Conservation (phyloP, 371 early-diverging fungal species). For the Apophysomyces variabilis region DNA sequence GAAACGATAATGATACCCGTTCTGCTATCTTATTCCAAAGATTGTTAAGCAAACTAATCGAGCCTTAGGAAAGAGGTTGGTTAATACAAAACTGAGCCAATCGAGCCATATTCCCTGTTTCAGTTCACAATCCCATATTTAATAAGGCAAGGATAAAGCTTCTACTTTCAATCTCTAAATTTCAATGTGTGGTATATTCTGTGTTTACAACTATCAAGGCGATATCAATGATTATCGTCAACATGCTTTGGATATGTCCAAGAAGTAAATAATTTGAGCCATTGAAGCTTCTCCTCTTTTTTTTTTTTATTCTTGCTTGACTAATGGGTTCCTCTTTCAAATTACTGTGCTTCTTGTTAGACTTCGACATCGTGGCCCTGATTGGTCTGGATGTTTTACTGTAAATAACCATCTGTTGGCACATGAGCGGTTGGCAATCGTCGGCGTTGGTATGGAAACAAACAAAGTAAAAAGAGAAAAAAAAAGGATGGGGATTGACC, state of each 20-base stretch:
- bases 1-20: no score
- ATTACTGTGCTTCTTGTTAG: slow-evolving; percentile 21
- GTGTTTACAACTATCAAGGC: slow-evolving; percentile 85
- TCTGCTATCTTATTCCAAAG: no score
- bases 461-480: slow-evolving; percentile 9
- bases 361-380: slow-evolving; percentile 96
- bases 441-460: slow-evolving; percentile 78
- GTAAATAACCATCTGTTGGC: slow-evolving; percentile 84
- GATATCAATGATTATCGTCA: slow-evolving; percentile 79
- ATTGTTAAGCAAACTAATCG: no score
- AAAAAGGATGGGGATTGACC: neutral
- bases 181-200: slow-evolving; percentile 96
- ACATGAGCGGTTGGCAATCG: slow-evolving; percentile 97
- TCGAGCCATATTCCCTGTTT: no score
- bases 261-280: slow-evolving; percentile 64
- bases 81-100: no score
- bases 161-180: slow-evolving; percentile 1
- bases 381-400: slow-evolving; percentile 91
- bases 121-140: no score
- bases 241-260: slow-evolving; percentile 84
- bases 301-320: neutral
- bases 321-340: slow-evolving; percentile 16
- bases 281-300: neutral
- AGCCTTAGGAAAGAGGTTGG: no score
- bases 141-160: no score